A percentile compares a stretch with the other conserved stretches of the same genome.
These are phyloP conservation scores for Acanthamoeba polyphaga DNA, from an alignment of 208 protist genomes.

Conservation along the genomic window DNA sequence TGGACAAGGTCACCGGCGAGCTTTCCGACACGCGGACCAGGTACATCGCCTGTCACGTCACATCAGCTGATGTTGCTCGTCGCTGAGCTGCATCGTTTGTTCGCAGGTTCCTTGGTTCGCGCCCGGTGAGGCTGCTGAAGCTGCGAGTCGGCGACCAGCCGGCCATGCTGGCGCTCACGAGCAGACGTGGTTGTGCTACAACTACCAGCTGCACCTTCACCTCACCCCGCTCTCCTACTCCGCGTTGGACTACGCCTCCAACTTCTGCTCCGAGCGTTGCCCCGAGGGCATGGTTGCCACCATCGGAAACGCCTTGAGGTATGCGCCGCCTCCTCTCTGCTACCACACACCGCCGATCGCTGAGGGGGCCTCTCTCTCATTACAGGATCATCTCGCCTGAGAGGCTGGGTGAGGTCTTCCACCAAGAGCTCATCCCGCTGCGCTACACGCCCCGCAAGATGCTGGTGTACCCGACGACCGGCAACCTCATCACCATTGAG, in stretches of 20 bases:
- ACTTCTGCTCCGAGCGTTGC: constrained; percentile 92
- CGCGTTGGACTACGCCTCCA: constrained; percentile 88
- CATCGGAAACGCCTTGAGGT: constrained; percentile 85
- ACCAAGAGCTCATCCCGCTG: constrained; percentile 87
- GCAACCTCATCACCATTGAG: constrained; percentile 90
- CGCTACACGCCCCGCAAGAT: constrained; percentile 91
- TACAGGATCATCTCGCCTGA: constrained; percentile 87
- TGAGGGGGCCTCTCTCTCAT: not conserved
- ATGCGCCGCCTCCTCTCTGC: not conserved
- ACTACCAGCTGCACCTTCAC: constrained; percentile 80
- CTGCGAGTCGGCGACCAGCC: constrained; percentile 79
- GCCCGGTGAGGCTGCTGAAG: constrained; percentile 80
- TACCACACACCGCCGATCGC: not conserved
- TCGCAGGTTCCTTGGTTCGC: constrained; percentile 84
- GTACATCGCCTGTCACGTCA: constrained; percentile 50
- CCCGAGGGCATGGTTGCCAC: constrained; percentile 92
- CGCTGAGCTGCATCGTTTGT: not conserved
- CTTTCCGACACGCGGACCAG: constrained; percentile 90
- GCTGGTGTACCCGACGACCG: constrained; percentile 86
- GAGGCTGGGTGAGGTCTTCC: constrained; percentile 90
- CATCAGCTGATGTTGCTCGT: not conserved
- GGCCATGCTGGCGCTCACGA: constrained; percentile 93
- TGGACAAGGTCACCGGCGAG: constrained; percentile 90
- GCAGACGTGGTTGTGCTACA: constrained; percentile 91
- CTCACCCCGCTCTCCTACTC: constrained; percentile 91